Base-by-base conservation (phyloP, 345 rosid species). In the Populus pruinosa region DNA sequence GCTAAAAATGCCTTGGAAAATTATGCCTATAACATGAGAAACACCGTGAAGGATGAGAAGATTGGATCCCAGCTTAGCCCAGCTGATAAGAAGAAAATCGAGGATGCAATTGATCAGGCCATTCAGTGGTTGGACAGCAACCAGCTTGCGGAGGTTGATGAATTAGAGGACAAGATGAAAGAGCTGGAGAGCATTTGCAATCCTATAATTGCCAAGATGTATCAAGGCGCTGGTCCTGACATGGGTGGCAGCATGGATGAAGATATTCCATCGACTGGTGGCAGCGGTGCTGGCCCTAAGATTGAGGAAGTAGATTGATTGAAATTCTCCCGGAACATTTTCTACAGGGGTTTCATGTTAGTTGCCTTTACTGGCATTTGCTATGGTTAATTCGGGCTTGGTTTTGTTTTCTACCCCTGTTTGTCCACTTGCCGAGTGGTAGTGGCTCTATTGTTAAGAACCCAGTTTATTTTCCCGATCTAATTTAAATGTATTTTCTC, bases 111-210 rank as follows among this genome's bases (percentile, higher is more conserved):
- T 53, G 83, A 76, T 9, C 33, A 53, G 41, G 75, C 79, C 23
- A 70, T 80, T 38, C 72, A 50, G 0, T 80, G 83, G 83, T 53
- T 80, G 8, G 83, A 80, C 43, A 71, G 72, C 16, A 80, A 75
- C 67, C 83, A 80, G 69, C 76, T 76, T 0, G 79, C 83, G 5
- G 83, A 80, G 76, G 76, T 72, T 0, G 76, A 80, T 29, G 83
- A 50, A 33, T 80, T 80, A 5, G 83, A 80, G 73, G 76, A 76
- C 76, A 76, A 71, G 75, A 69, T 74, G 71, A 79, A 69, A 68
- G 82, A 79, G 43, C 65, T 75, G 13, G 82, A 79, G 70, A 36
- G 79, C 72, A 70, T 80, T 13, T 80, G 83, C 76, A 80, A 76
- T 44, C 79, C 83, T 8, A 71, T 80, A 21, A 67, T 76, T 56